Evolutionary conservation across 164 flowering plant species (phyloP).

Genomic region (Liriodendron chinense): DNA sequence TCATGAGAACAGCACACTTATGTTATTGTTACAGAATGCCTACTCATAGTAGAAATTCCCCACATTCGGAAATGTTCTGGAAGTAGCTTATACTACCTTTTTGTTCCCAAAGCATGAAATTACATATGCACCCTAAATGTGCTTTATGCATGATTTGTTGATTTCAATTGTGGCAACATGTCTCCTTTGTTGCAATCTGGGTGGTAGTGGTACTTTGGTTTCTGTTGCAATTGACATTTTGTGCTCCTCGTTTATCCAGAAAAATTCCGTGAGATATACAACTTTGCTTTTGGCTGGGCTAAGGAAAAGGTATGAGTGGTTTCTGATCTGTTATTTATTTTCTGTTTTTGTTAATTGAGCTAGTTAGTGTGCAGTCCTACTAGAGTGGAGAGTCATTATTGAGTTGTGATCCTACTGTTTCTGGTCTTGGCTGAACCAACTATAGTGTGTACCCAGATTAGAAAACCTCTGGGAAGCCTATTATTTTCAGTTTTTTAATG

Average conservation of each 20-base stretch:
- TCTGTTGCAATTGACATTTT: constrained; percentile 5
- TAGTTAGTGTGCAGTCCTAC: background rate
- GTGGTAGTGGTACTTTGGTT: background rate
- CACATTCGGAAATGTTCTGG: no score
- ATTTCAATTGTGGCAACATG: background rate
- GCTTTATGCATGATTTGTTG: background rate
- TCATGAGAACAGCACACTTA: no score
- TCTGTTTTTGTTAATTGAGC: background rate
- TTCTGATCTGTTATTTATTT: background rate
- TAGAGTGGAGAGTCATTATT: no score
- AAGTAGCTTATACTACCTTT: no score
- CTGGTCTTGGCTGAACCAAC: no score
- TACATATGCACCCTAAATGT: background rate
- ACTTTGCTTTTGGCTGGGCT: constrained; percentile 98
- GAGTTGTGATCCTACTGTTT: no score
- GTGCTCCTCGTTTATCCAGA: constrained; percentile 44
- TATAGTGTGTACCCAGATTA: no score
- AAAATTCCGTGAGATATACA: constrained; percentile 90
- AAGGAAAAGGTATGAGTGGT: constrained; percentile 75
- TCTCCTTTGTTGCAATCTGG: background rate
- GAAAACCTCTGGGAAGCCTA: no score
- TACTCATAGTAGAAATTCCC: no score
- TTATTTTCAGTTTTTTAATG: no score
- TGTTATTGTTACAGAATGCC: no score
- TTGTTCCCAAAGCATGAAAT: no score